These are phyloP conservation scores for Ophiostoma sp. DNA, from an alignment of 2,329 filamentous ascomycete genomes.

Conservation along the genomic window DNA sequence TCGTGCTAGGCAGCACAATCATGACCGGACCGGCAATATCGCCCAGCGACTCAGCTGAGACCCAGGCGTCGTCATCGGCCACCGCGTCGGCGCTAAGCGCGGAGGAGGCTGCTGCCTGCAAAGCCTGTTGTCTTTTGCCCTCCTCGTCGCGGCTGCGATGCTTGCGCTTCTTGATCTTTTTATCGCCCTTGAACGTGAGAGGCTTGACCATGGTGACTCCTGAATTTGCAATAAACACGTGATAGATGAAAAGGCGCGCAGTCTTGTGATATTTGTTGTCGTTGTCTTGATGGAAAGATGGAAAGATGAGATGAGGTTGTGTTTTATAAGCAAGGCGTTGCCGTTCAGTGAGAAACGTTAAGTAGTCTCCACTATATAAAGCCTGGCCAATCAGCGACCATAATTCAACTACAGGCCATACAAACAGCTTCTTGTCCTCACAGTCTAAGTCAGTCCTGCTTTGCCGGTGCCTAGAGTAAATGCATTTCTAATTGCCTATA, in stretches of 20 bases:
- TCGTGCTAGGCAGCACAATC: conserved; percentile 71
- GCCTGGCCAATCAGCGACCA: not conserved
- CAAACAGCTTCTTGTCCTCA: not conserved
- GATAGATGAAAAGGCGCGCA: not conserved
- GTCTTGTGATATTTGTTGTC: not conserved
- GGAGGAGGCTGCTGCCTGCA: conserved; percentile 25
- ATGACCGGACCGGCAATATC: conserved; percentile 80
- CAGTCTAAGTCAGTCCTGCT: not conserved
- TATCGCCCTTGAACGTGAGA: conserved; percentile 94
- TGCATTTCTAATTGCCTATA: too few species aligned
- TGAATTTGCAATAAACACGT: not conserved
- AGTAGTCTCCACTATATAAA: not conserved
- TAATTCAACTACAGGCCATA: not conserved
- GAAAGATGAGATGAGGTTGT: not conserved
- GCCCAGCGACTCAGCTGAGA: conserved; percentile 66
- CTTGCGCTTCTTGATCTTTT: conserved; percentile 89
- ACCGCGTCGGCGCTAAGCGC: conserved; percentile 25
- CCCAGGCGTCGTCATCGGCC: conserved; percentile 79
- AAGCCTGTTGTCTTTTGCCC: conserved; percentile 39
- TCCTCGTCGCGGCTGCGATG: conserved; percentile 54
- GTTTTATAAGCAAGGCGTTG: not conserved
- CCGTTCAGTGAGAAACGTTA: not conserved
- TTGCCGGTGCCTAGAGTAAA: too few species aligned
- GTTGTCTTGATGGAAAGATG: not conserved
- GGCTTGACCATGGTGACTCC: conserved; percentile 70